These are phyloP conservation scores for Cadophora luteo-olivacea DNA, from an alignment of 2,329 filamentous ascomycete species.

Conservation along the genomic window DNA sequence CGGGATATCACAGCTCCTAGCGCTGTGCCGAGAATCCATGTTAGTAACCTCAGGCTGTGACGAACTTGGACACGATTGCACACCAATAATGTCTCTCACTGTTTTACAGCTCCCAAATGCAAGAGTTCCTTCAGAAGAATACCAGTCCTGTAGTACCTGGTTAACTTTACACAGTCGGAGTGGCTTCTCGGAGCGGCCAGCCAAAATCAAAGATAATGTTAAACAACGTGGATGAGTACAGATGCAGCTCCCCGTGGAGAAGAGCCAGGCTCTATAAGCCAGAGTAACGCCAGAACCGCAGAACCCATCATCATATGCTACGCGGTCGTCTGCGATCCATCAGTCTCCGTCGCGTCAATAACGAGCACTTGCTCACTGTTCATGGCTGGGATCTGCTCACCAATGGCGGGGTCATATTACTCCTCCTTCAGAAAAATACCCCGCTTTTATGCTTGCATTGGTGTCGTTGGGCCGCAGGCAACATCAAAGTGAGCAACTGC, in stretches of 20 bases:
- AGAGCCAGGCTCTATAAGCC: background rate
- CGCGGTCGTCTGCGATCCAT: background rate
- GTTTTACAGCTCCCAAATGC: background rate
- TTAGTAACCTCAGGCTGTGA: background rate
- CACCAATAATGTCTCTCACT: no score
- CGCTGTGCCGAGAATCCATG: no score
- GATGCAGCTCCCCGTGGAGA: background rate
- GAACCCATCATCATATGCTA: background rate
- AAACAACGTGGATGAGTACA: background rate
- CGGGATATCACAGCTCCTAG: no score
- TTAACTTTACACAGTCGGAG: background rate
- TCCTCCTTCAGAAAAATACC: no score
- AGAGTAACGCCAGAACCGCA: background rate
- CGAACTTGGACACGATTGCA: no score
- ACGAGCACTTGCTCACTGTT: background rate
- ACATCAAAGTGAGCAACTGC: no score
- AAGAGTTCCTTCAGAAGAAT: background rate
- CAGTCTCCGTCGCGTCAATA: background rate
- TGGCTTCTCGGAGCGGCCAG: background rate
- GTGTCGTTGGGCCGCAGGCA: no score
- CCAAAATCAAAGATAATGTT: background rate
- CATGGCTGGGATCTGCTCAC: no score
- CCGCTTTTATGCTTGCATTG: no score
- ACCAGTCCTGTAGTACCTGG: background rate
- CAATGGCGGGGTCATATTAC: no score